phyloP scores from a whole-genome alignment of 768 basidiomycete species.

The Astraeus odoratus region DNA sequence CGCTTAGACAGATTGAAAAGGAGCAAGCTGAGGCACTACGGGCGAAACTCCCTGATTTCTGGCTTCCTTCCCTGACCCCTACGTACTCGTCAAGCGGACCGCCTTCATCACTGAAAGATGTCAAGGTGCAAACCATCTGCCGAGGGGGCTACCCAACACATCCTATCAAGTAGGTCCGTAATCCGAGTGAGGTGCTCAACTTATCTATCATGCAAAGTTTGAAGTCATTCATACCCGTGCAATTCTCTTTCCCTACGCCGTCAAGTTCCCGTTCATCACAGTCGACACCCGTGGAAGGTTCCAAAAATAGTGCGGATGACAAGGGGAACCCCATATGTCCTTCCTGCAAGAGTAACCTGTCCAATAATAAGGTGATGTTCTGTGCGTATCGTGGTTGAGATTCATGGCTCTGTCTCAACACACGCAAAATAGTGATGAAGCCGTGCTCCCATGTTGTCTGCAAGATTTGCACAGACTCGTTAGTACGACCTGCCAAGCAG shows the following conservation, averaged over 20 bases:
- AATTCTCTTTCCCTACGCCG: conserved; percentile 54
- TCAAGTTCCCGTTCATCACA: conserved; percentile 32
- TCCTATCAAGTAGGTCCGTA: conserved; percentile 56
- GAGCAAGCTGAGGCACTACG: conserved; percentile 83
- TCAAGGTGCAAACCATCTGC: conserved; percentile 87
- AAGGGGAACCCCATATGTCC: conserved; percentile 73
- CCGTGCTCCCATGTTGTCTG: conserved; percentile 90
- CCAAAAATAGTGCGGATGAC: conserved; percentile 36
- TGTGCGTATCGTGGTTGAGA: conserved; percentile 37
- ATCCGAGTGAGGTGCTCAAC: not conserved
- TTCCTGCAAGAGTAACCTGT: conserved; percentile 79
- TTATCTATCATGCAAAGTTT: conserved; percentile 39
- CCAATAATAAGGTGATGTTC: conserved; percentile 68
- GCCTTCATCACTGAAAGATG: conserved; percentile 63
- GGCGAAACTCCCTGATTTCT: conserved; percentile 92
- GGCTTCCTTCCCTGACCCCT: conserved; percentile 91
- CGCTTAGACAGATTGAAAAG: conserved; percentile 71
- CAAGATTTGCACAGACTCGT: conserved; percentile 83
- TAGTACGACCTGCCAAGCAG: conserved; percentile 69
- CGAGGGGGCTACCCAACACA: conserved; percentile 76
- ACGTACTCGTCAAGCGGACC: conserved; percentile 59
- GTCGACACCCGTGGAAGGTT: conserved; percentile 31
- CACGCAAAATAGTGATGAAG: conserved; percentile 55
- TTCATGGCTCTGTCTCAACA: conserved; percentile 1
- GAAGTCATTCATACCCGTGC: conserved; percentile 76